phyloP scores from a whole-genome alignment of 78 protist species.

The Protostelium mycophagum region DNA sequence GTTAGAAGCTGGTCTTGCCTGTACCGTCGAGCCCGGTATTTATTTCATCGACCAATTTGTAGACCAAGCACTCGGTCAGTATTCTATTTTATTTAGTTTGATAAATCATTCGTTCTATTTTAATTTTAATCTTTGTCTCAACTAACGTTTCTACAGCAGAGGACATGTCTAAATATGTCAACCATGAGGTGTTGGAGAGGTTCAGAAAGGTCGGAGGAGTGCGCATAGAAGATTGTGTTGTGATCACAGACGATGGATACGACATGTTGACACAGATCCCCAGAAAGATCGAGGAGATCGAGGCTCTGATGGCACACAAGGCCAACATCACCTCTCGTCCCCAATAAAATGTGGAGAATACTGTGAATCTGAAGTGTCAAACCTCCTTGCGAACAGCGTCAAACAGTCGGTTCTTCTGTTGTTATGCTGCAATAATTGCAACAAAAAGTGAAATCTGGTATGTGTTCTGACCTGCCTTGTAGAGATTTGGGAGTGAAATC shows the following conservation, averaged over 20 bases:
- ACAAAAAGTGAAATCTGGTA: too few relatives aligned
- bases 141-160: constrained; percentile 28
- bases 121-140: too few relatives aligned
- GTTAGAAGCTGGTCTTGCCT: constrained; percentile 67
- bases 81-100: background rate
- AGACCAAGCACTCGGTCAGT: constrained; percentile 33
- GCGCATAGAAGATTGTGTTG: constrained; percentile 89
- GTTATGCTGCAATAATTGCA: too few relatives aligned
- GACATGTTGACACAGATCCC: constrained; percentile 66
- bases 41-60: constrained; percentile 81
- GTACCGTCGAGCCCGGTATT: constrained; percentile 95
- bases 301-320: constrained; percentile 51
- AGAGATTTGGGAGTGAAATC: too few relatives aligned
- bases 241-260: constrained; percentile 80
- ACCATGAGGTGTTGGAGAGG: constrained; percentile 14
- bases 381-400: too few relatives aligned
- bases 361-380: too few relatives aligned
- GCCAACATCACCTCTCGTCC: too few relatives aligned
- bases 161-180: constrained; percentile 31
- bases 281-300: constrained; percentile 77
- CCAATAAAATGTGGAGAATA: too few relatives aligned
- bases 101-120: too few relatives aligned
- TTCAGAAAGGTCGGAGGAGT: constrained; percentile 87
- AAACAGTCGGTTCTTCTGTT: too few relatives aligned
- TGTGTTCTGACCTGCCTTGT: too few relatives aligned